phyloP scores from a whole-genome alignment of 306 rosid species.

The Prosopis cineraria region DNA sequence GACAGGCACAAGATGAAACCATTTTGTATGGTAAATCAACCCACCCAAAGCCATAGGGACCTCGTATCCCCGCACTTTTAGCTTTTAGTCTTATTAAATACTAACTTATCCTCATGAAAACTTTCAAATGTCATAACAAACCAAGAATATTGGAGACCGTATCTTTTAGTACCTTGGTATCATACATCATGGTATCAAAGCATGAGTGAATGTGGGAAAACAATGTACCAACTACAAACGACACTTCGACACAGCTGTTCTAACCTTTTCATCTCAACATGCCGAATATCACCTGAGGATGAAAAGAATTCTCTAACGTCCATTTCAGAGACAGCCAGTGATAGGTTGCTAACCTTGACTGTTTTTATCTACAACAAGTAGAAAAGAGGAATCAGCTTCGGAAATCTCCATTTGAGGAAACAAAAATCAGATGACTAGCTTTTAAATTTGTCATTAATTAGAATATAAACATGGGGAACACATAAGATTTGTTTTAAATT shows the following conservation, averaged over 20 bases:
- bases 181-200: not conserved
- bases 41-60: not conserved
- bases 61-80: not conserved
- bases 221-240: not conserved
- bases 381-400: slow-evolving; percentile 8
- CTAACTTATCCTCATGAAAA: not conserved
- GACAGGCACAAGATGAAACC: not conserved
- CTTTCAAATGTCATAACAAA: not conserved
- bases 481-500: not conserved
- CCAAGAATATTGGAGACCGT: not conserved
- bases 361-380: slow-evolving; percentile 60
- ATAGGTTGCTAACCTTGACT: slow-evolving; percentile 71
- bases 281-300: slow-evolving; percentile 76
- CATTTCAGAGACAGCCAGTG: slow-evolving; percentile 47
- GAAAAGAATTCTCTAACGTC: slow-evolving; percentile 82
- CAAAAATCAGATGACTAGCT: not conserved
- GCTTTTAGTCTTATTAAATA: not conserved
- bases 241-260: slow-evolving; percentile 25
- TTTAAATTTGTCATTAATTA: not conserved
- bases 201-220: not conserved
- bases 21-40: not conserved
- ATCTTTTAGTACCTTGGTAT: not conserved
- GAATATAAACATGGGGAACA: slow-evolving; percentile 2
- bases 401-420: not conserved
- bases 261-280: slow-evolving; percentile 78